phyloP scores from a whole-genome alignment of 2,329 filamentous ascomycete species.

The Huntiella abstrusa region DNA sequence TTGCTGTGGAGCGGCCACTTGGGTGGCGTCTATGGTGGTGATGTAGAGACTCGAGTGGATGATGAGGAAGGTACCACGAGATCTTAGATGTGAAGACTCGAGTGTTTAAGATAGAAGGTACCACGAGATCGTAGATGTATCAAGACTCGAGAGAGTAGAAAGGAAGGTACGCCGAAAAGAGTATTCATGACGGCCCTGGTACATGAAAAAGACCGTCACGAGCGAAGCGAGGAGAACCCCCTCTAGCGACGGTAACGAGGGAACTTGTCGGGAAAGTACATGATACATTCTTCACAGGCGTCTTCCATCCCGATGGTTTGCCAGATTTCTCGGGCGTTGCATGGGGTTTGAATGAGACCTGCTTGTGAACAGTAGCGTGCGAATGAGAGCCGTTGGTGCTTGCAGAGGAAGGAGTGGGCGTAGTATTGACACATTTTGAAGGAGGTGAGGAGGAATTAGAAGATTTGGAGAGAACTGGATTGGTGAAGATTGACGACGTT shows the following conservation, averaged over 20 bases:
- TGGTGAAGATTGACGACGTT: not conserved
- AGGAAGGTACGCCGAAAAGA: no score
- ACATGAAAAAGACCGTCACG: not conserved
- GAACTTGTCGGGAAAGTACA: conserved; percentile 16
- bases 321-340: conserved; percentile 19
- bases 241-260: conserved; percentile 10
- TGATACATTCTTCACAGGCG: conserved; percentile 19
- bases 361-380: conserved; percentile 20
- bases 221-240: not conserved
- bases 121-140: no score
- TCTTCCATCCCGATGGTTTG: conserved; percentile 20
- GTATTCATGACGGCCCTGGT: not conserved
- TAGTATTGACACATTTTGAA: conserved; percentile 21
- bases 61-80: no score
- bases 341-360: conserved; percentile 20
- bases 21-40: no score
- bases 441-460: not conserved
- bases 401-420: conserved; percentile 20
- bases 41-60: no score
- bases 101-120: no score
- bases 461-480: not conserved
- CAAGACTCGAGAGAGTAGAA: no score
- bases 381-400: conserved; percentile 19
- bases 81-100: no score
- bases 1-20: no score